Evolutionary conservation across 2,329 filamentous ascomycete genomes (phyloP).

Genomic region (Teratosphaeria epicoccoides): DNA sequence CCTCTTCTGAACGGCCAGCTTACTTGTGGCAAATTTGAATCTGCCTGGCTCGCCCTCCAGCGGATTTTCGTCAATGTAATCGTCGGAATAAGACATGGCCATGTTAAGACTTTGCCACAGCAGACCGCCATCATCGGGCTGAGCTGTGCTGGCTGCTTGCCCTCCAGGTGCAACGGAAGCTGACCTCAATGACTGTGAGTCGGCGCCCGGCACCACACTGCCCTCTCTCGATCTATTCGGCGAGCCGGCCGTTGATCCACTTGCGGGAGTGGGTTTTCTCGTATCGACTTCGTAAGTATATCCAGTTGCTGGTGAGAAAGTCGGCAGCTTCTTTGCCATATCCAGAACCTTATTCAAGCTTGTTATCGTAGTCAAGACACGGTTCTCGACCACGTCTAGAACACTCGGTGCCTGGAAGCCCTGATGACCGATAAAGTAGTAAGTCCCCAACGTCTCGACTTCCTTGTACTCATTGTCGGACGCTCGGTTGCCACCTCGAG

Average conservation of each 20-base stretch:
- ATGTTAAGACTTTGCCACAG: conserved; percentile 31
- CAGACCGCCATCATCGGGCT: conserved; percentile 12
- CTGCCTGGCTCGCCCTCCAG: conserved; percentile 52
- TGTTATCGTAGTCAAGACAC: conserved; percentile 45
- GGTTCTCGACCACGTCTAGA: conserved; percentile 43
- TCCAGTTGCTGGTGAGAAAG: conserved; percentile 48
- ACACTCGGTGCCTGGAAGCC: conserved; percentile 54
- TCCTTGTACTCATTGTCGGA: conserved; percentile 15
- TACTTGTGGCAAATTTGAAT: conserved; percentile 45
- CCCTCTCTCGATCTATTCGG: conserved; percentile 36
- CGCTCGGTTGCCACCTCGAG: conserved; percentile 31
- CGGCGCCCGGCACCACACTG: conserved; percentile 25
- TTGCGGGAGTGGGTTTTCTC: conserved; percentile 27
- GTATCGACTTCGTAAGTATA: conserved; percentile 43
- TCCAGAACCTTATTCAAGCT: conserved; percentile 47
- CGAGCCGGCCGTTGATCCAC: conserved; percentile 26
- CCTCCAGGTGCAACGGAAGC: conserved; percentile 14
- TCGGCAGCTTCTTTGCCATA: conserved; percentile 42
- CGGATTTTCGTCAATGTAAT: conserved; percentile 55
- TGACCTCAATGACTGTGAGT: conserved; percentile 19
- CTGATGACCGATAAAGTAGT: conserved; percentile 50
- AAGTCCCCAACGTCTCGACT: conserved; percentile 42
- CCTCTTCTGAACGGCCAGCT: conserved; percentile 32
- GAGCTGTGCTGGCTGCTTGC: not conserved
- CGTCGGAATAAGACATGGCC: conserved; percentile 42